Conservation (phyloP, 177 flowering plant species). For the Tripterygium wilfordii region DNA sequence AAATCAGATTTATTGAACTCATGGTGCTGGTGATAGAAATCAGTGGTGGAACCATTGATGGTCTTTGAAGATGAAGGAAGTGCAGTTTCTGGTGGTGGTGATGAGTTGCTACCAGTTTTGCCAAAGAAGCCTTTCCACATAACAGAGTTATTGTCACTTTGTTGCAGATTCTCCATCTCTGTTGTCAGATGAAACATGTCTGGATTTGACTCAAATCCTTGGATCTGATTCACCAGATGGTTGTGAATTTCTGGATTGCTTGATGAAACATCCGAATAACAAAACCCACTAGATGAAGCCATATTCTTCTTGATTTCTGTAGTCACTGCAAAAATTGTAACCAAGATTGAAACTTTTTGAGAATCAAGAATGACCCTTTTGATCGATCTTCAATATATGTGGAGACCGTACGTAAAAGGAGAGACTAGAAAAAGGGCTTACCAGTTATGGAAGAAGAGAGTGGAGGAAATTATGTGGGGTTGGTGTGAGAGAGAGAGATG, state of each 20-base stretch:
- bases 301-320: too few relatives aligned
- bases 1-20: slow-evolving; percentile 21
- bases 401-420: too few relatives aligned
- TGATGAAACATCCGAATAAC: slow-evolving; percentile 32
- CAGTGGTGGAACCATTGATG: slow-evolving; percentile 9
- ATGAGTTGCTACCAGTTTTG: slow-evolving; percentile 11
- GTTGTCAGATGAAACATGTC: slow-evolving; percentile 60
- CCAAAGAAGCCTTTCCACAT: slow-evolving; percentile 36
- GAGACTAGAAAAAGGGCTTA: too few relatives aligned
- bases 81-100: too few relatives aligned
- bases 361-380: too few relatives aligned
- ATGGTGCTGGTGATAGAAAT: slow-evolving; percentile 29
- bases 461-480: not conserved
- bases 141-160: slow-evolving; percentile 11
- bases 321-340: too few relatives aligned
- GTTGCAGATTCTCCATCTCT: slow-evolving; percentile 34
- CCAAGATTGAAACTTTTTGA: too few relatives aligned
- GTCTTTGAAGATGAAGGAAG: slow-evolving; percentile 31
- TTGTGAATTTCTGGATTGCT: slow-evolving; percentile 18
- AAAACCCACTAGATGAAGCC: slow-evolving; percentile 25
- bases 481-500: not conserved
- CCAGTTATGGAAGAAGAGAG: slow-evolving; percentile 1
- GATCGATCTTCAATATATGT: too few relatives aligned
- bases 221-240: slow-evolving; percentile 46
- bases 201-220: slow-evolving; percentile 31